Evolutionary conservation across 2,329 filamentous ascomycete species (phyloP).

Genomic region (Diaporthe ampelina): DNA sequence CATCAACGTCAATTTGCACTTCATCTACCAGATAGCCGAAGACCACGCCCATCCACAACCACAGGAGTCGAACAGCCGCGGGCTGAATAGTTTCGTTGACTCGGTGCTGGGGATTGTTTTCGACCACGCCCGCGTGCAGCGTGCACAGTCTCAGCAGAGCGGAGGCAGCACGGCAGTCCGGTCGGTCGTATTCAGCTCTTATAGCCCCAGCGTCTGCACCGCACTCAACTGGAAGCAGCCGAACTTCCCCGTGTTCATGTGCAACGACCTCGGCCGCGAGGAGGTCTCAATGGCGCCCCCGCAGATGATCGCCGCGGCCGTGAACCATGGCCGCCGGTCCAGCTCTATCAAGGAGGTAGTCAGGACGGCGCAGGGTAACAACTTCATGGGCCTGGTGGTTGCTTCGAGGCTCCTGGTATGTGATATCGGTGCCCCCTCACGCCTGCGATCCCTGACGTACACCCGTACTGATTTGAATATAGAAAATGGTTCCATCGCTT

Average conservation of each 20-base stretch:
- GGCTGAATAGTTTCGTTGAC: conserved; percentile 91
- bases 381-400: conserved; percentile 97
- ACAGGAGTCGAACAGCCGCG: conserved; percentile 71
- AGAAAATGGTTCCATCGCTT: conserved; percentile 94
- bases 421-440: conserved; percentile 43
- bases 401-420: conserved; percentile 87
- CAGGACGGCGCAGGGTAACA: conserved; percentile 92
- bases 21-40: conserved; percentile 87
- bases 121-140: conserved; percentile 82
- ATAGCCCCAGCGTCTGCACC: conserved; percentile 90
- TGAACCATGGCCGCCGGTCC: conserved; percentile 71
- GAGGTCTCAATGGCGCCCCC: conserved; percentile 57
- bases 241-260: conserved; percentile 96
- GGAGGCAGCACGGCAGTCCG: conserved; percentile 68
- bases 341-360: conserved; percentile 96
- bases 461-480: conserved; percentile 40
- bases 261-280: conserved; percentile 87
- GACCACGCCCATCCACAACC: conserved; percentile 69
- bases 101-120: conserved; percentile 88
- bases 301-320: conserved; percentile 62
- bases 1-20: conserved; percentile 92
- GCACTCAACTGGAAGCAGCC: conserved; percentile 99
- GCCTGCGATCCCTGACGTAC: conserved; percentile 6
- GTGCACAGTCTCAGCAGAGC: conserved; percentile 73
- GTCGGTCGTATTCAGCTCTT: conserved; percentile 94